These are phyloP conservation scores for Corchorus capsularis DNA, from an alignment of 345 rosid genomes.

Conservation along the genomic window DNA sequence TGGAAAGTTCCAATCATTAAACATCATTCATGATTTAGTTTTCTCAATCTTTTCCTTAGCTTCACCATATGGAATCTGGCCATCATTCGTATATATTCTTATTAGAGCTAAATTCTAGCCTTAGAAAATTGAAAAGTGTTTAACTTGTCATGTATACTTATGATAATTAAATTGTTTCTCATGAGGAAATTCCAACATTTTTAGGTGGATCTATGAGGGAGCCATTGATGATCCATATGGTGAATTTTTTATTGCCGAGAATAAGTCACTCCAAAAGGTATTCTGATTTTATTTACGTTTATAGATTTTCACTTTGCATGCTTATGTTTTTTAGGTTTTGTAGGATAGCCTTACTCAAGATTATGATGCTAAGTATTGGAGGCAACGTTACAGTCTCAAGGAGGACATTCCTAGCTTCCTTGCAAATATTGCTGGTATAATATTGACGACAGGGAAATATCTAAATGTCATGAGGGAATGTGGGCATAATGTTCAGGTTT, in stretches of 20 bases:
- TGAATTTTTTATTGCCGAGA: slow-evolving; percentile 91
- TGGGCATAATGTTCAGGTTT: slow-evolving; percentile 93
- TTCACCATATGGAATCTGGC: background rate
- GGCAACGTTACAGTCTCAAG: slow-evolving; percentile 83
- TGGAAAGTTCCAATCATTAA: background rate
- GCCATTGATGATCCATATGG: slow-evolving; percentile 96
- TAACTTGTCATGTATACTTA: background rate
- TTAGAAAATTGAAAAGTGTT: background rate
- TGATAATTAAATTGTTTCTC: slow-evolving; percentile 25
- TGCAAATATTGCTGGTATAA: slow-evolving; percentile 84
- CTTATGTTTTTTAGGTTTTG: slow-evolving; percentile 32
- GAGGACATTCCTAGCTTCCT: slow-evolving; percentile 96
- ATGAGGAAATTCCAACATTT: slow-evolving; percentile 24
- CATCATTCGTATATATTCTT: background rate
- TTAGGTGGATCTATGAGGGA: slow-evolving; percentile 99
- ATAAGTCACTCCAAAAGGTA: slow-evolving; percentile 91
- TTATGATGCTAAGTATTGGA: slow-evolving; percentile 85
- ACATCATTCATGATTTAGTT: background rate
- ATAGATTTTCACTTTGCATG: slow-evolving; percentile 22
- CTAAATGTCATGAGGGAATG: slow-evolving; percentile 98
- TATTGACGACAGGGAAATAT: slow-evolving; percentile 96
- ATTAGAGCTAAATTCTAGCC: background rate
- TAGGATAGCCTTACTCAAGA: slow-evolving; percentile 96
- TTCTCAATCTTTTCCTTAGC: background rate
- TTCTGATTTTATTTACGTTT: background rate